phyloP scores from a whole-genome alignment of 73 alveolate genomes.

The Diophrys sp. region DNA sequence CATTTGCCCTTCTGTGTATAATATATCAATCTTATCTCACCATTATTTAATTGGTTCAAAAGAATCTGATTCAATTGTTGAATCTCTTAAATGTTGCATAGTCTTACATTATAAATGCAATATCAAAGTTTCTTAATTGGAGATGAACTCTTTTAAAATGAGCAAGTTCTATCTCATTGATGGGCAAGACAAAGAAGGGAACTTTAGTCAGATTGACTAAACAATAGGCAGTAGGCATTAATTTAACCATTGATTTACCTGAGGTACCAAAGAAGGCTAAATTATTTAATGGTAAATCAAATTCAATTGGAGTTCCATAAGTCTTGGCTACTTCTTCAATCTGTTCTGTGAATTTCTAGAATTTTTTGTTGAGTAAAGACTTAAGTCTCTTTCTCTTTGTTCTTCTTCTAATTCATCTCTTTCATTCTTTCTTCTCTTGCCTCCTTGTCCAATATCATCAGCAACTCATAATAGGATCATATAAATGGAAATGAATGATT shows the following conservation, averaged over 20 bases:
- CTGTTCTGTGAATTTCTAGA: not conserved
- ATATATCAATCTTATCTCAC: slow-evolving; percentile 79
- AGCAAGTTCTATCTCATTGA: not conserved
- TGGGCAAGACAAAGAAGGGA: slow-evolving; percentile 1
- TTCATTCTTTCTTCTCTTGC: slow-evolving; percentile 1
- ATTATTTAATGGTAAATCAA: not conserved
- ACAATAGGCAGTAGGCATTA: slow-evolving; percentile 8
- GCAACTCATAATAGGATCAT: slow-evolving; percentile 64
- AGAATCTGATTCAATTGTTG: slow-evolving; percentile 78
- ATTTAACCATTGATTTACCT: not conserved
- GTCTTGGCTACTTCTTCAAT: not conserved
- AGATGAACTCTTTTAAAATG: slow-evolving; percentile 7
- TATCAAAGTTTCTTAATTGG: not conserved
- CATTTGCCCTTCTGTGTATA: slow-evolving; percentile 82
- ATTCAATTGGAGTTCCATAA: not conserved
- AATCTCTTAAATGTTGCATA: not conserved
- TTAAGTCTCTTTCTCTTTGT: slow-evolving; percentile 1
- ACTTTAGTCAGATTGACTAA: not conserved
- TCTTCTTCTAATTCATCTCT: slow-evolving; percentile 14
- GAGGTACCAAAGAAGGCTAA: slow-evolving; percentile 1
- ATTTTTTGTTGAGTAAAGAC: not conserved
- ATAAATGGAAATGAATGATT: slow-evolving; percentile 88
- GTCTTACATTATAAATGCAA: not conserved
- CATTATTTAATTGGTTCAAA: slow-evolving; percentile 81
- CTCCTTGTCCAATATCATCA: not conserved